A percentile compares a stretch with the other conserved stretches of the same genome.
phyloP scores from a whole-genome alignment of 2,329 filamentous ascomycete genomes.

The Onygenales sp. region DNA sequence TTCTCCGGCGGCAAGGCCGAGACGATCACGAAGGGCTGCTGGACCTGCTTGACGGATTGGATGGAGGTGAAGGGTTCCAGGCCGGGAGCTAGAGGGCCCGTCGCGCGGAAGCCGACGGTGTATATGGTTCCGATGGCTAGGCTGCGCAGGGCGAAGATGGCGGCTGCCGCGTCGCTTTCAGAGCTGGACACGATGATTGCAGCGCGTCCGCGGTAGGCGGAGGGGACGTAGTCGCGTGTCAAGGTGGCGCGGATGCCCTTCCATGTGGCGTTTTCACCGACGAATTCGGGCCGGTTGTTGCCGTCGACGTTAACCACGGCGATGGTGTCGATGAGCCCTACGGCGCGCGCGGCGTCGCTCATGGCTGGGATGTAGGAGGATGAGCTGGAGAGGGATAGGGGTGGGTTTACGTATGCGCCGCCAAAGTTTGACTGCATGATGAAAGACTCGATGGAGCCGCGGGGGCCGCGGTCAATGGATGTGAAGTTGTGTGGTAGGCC shows the following conservation, averaged over 20 bases:
- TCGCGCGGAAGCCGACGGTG: constrained; percentile 68
- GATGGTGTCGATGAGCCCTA: constrained; percentile 75
- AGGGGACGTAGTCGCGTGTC: constrained; percentile 71
- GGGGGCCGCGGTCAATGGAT: constrained; percentile 61
- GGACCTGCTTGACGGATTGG: constrained; percentile 70
- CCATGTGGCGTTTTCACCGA: constrained; percentile 78
- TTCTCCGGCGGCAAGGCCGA: constrained; percentile 72
- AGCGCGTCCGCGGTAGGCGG: constrained; percentile 65
- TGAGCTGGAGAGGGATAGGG: constrained; percentile 43
- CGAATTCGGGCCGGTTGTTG: constrained; percentile 42
- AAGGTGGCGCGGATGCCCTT: constrained; percentile 75
- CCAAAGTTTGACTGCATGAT: constrained; percentile 68
- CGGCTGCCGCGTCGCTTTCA: constrained; percentile 65
- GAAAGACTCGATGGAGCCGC: constrained; percentile 59
- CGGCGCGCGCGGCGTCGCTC: constrained; percentile 67
- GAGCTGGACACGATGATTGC: constrained; percentile 66
- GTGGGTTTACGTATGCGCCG: constrained; percentile 70
- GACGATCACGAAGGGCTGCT: constrained; percentile 72
- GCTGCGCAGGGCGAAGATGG: constrained; percentile 68
- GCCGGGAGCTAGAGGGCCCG: constrained; percentile 49
- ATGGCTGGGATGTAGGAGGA: constrained; percentile 54
- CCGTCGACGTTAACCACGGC: constrained; percentile 48
- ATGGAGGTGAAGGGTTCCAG: constrained; percentile 58
- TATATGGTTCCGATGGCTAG: constrained; percentile 71
- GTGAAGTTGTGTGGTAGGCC: constrained; percentile 77